phyloP scores from a whole-genome alignment of 2,329 filamentous ascomycete genomes.

The Talaromyces islandicus region DNA sequence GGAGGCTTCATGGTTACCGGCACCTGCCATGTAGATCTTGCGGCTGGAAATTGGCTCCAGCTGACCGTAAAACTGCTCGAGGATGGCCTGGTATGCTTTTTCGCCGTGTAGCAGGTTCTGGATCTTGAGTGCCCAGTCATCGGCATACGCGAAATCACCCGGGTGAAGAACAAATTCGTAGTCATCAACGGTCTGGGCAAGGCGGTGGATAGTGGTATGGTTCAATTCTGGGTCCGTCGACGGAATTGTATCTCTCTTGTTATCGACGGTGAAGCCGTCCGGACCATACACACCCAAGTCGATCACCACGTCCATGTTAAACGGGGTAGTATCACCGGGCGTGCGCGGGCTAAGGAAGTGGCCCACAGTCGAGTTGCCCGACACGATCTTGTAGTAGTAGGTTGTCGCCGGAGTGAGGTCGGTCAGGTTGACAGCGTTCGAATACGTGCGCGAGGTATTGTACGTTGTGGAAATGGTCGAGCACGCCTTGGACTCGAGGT shows the following conservation, averaged over 20 bases:
- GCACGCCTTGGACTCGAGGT: constrained; percentile 39
- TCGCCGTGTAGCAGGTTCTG: constrained; percentile 45
- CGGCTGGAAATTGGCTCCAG: constrained; percentile 48
- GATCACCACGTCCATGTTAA: constrained; percentile 48
- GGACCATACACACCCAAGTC: constrained; percentile 51
- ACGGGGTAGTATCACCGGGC: constrained; percentile 51
- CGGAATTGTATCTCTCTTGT: constrained; percentile 47
- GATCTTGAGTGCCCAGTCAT: constrained; percentile 48
- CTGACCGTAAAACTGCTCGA: constrained; percentile 53
- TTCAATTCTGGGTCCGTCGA: constrained; percentile 47
- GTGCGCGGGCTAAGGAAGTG: constrained; percentile 50
- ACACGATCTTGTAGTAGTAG: constrained; percentile 57
- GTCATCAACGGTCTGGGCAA: constrained; percentile 47
- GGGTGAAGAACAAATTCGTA: constrained; percentile 43
- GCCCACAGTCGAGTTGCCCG: constrained; percentile 49
- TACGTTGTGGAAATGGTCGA: constrained; percentile 47
- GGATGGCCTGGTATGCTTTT: constrained; percentile 51
- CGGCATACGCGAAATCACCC: constrained; percentile 52
- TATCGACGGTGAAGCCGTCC: constrained; percentile 47
- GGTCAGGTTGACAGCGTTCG: constrained; percentile 44
- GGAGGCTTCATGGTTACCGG: constrained; percentile 56
- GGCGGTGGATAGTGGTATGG: constrained; percentile 53
- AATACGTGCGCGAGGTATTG: constrained; percentile 49
- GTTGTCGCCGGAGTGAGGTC: constrained; percentile 47
- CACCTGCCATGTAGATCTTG: constrained; percentile 53